Evolutionary conservation across 2,329 filamentous ascomycete species (phyloP), one percentile per base, ranked within the genome.

Genomic region (Sclerotinia subarctica): DNA sequence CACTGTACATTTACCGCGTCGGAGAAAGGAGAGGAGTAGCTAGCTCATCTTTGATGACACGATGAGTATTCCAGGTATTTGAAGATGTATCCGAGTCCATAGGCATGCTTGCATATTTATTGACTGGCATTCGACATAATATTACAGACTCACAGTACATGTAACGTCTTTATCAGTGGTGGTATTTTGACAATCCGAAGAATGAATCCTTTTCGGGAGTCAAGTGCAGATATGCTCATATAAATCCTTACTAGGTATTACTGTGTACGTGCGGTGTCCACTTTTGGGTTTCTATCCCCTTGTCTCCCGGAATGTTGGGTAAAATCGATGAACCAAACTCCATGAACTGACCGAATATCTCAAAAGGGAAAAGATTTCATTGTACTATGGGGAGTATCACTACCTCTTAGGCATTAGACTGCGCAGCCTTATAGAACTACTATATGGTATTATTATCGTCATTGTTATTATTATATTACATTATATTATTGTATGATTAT

Each of bases 201-300:
- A 4, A 51, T 24, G 46, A 47, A 49, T 49, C 44, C 54, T n/a
- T 58, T 29, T 59, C 24, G 32, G 54, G 64, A 66, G 60, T 60
- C 54, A 59, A 49, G 19, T 60, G 64, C 46, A 63, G 59, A 51
- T 51, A 63, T n/a, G 29, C 59, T 8, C 54, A 66, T 44, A 24
- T 24, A 3, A 60, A 58, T 47, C 53, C 42, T 52, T 62, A 62
- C 44, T 15, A 62, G 32, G 44, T 38, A 29, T 10, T 47, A 62
- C 46, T 3, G 26, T 7, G 24, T 35, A 62, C 46, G 56, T 63
- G 56, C 65, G 64, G 54, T 66, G 64, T 66, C 64, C 54, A 66
- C 54, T 66, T 66, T 24, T 60, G 54, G 64, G 53, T 52, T 47
- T 15, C 35, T 42, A 66, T 13, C 44, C 42, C 54, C 64, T 32